Conservation (phyloP, 148 eudicot species). For the Limonium bicolor region DNA sequence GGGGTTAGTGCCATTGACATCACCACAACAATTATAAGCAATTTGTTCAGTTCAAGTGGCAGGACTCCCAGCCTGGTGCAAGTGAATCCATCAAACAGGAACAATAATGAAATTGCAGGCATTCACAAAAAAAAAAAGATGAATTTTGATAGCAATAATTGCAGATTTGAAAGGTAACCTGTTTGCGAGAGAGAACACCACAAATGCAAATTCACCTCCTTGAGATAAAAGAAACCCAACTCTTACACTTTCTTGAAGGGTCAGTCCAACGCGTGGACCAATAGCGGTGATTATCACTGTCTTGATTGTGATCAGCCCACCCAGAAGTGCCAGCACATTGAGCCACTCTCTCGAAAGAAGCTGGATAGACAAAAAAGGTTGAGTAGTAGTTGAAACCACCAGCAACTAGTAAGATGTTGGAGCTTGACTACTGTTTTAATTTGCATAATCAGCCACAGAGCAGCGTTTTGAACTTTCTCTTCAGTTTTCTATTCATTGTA, state of each 20-base stretch:
- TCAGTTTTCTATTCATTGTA: too few relatives aligned
- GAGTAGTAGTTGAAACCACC: too few relatives aligned
- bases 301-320: conserved; percentile 81
- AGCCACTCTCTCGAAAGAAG: conserved; percentile 92
- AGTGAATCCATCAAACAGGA: too few relatives aligned
- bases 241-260: conserved; percentile 80
- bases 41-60: conserved; percentile 94
- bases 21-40: conserved; percentile 94
- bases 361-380: too few relatives aligned
- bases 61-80: conserved; percentile 83
- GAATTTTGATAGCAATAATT: too few relatives aligned
- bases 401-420: too few relatives aligned
- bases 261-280: conserved; percentile 95
- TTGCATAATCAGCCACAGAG: too few relatives aligned
- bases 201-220: conserved; percentile 97
- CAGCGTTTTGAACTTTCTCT: too few relatives aligned
- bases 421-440: too few relatives aligned
- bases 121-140: too few relatives aligned
- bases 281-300: conserved; percentile 77
- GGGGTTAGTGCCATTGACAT: conserved; percentile 96
- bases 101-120: too few relatives aligned
- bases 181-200: conserved; percentile 92
- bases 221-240: conserved; percentile 92
- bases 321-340: conserved; percentile 74
- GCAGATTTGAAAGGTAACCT: conserved; percentile 19